A percentile compares a stretch with the other conserved stretches of the same genome.
Conservation (phyloP, 2,329 filamentous ascomycete species). For the Aureobasidium melanogenum region DNA sequence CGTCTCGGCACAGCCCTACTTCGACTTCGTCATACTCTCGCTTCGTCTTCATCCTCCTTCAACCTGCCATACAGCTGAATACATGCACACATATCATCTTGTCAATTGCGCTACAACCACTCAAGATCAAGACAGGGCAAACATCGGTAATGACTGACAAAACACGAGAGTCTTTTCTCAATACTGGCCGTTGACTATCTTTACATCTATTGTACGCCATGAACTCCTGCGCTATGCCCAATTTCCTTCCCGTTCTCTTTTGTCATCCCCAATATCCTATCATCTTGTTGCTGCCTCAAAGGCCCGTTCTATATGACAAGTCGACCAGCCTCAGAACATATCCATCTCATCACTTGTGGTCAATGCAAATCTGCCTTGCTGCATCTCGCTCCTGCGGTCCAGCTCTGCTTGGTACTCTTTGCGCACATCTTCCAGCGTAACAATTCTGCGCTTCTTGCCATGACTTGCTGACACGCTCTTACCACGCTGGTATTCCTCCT, state of each 20-base stretch:
- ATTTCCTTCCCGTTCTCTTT: not conserved
- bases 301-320: not conserved
- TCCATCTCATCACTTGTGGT: conserved; percentile 30
- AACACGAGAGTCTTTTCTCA: not conserved
- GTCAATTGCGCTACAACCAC: not conserved
- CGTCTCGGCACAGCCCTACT: not conserved
- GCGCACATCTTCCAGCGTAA: conserved; percentile 78
- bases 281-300: not conserved
- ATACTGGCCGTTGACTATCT: not conserved
- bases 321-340: not conserved
- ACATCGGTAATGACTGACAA: too few relatives aligned
- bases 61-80: not conserved
- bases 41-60: not conserved
- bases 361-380: conserved; percentile 84
- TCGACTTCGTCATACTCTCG: not conserved
- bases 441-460: conserved; percentile 56
- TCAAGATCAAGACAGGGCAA: not conserved
- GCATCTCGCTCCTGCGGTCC: conserved; percentile 78
- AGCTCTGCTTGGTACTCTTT: conserved; percentile 85
- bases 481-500: conserved; percentile 22
- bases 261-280: not conserved
- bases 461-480: conserved; percentile 4
- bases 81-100: not conserved
- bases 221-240: conserved; percentile 11
- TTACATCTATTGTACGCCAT: not conserved